Base-by-base conservation (phyloP, 495 filamentous ascomycete species). In the Neurospora africana region DNA sequence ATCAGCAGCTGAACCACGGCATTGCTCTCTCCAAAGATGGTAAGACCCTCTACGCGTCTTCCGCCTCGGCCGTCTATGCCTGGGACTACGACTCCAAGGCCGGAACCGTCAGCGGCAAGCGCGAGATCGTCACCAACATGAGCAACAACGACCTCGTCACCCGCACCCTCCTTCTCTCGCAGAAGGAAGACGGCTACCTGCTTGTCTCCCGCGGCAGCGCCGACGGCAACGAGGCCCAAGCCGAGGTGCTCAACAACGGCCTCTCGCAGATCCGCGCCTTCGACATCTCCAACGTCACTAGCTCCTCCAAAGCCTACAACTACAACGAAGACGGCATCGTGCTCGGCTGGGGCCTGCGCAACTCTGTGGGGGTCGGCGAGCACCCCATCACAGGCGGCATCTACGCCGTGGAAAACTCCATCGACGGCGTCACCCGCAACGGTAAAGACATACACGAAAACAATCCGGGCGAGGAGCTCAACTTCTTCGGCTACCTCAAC, bases 391-490 rank as follows among this genome's bases (percentile, higher is more conserved):
- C 81, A 1, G 89, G 89, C 68, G 87, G 85, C 33, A 82, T 92
- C 72, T 92, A 86, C 80, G 85, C 82, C n/a, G 90, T 91, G 5
- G 90, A 92, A 79, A 91, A 91, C 76, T 88, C 85, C 23, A 87
- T 85, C 4, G 89, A 91, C 76, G 72, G 89, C 8, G 82, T 90
- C 21, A 78, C 74, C 30, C 80, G 89, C 21, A 78, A 86, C 39
- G 85, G 85, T 5, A 70, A 82, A 21, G 87, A 90, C 71, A 85
- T 91, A 71, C 88, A 90, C 74, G 76, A 87, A 75, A 84, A 91
- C 72, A 91, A 91, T 73, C 90, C 90, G 1, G 90, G 86, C 40
- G 90, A 91, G 78, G 90, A 92, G 77, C 78, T 92, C 74, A 92
- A 92, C 76, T 91, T 83, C 76, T 86, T 88, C 10, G 90, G 90